Conservation (phyloP, 2,329 filamentous ascomycete genomes). For the Parasarocladium wereldwijsianum region DNA sequence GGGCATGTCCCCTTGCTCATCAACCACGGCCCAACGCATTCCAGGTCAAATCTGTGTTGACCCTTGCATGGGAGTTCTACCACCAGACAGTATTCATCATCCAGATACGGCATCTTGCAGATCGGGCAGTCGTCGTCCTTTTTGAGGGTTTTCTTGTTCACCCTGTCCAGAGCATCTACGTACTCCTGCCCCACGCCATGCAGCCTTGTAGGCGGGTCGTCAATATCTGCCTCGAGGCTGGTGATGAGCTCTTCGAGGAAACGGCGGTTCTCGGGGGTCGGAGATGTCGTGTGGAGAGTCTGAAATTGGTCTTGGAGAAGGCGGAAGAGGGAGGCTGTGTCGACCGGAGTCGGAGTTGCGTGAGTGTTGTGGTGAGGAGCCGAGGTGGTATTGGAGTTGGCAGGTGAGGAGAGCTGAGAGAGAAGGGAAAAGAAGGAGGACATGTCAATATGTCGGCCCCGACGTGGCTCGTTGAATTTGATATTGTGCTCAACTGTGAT, state of each 20-base stretch:
- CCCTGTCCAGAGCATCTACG: constrained; percentile 44
- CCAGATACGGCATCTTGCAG: constrained; percentile 45
- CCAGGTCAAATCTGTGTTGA: constrained; percentile 47
- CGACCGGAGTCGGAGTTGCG: constrained; percentile 43
- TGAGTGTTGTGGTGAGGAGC: constrained; percentile 18
- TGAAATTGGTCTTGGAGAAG: constrained; percentile 45
- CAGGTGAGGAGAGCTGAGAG: constrained; percentile 29
- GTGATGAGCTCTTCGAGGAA: constrained; percentile 36
- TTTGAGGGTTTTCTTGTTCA: constrained; percentile 33
- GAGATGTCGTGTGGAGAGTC: constrained; percentile 33
- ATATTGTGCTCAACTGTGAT: constrained; percentile 49
- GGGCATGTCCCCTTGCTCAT: constrained; percentile 49
- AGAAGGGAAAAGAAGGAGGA: constrained; percentile 45
- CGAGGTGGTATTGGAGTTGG: constrained; percentile 29
- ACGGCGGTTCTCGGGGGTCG: constrained; percentile 28
- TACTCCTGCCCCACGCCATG: constrained; percentile 43
- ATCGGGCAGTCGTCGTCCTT: constrained; percentile 44
- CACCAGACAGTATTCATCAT: constrained; percentile 47
- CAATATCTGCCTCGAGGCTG: constrained; percentile 33
- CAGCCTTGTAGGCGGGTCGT: constrained; percentile 34
- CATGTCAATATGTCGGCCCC: constrained; percentile 46
- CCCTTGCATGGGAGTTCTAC: constrained; percentile 49
- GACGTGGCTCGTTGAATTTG: constrained; percentile 23
- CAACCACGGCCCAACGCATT: constrained; percentile 53
- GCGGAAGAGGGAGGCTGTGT: constrained; percentile 40